A percentile compares a stretch with the other conserved stretches of the same genome.
Evolutionary conservation across 805 yeast species (phyloP).

Genomic region (Millerozyma miso): DNA sequence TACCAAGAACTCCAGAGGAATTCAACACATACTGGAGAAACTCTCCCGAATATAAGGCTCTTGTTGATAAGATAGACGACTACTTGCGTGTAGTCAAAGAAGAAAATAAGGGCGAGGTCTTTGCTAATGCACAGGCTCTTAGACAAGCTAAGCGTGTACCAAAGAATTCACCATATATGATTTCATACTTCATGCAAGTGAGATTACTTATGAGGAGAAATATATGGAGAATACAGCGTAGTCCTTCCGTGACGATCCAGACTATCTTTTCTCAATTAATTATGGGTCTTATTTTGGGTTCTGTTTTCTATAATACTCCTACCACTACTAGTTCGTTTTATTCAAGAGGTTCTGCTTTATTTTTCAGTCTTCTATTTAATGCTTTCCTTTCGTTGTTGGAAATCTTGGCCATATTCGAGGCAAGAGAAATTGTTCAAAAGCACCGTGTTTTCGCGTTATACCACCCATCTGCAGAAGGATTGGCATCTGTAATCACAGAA

Average conservation of each 20-base stretch:
- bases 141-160: conserved; percentile 25
- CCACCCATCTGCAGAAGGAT: conserved; percentile 26
- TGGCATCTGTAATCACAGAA: conserved; percentile 18
- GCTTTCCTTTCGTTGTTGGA: conserved; percentile 48
- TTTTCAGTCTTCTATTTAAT: conserved; percentile 54
- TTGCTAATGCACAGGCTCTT: conserved; percentile 13
- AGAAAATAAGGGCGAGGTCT: conserved; percentile 17
- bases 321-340: conserved; percentile 52
- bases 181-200: conserved; percentile 47
- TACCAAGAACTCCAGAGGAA: conserved; percentile 61
- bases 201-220: conserved; percentile 47
- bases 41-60: conserved; percentile 30
- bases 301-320: conserved; percentile 54
- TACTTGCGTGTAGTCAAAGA: conserved; percentile 7
- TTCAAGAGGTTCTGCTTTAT: conserved; percentile 60
- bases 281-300: conserved; percentile 61
- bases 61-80: conserved; percentile 20
- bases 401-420: conserved; percentile 23
- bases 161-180: conserved; percentile 38
- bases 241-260: conserved; percentile 46
- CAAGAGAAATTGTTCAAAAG: conserved; percentile 26
- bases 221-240: conserved; percentile 53
- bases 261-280: conserved; percentile 44
- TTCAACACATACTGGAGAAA: conserved; percentile 56
- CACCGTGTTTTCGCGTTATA: conserved; percentile 24